Evolutionary conservation across 2,329 filamentous ascomycete genomes (phyloP), one percentile per base, ranked within the genome.

Genomic region (Rhynchosporium graminicola): DNA sequence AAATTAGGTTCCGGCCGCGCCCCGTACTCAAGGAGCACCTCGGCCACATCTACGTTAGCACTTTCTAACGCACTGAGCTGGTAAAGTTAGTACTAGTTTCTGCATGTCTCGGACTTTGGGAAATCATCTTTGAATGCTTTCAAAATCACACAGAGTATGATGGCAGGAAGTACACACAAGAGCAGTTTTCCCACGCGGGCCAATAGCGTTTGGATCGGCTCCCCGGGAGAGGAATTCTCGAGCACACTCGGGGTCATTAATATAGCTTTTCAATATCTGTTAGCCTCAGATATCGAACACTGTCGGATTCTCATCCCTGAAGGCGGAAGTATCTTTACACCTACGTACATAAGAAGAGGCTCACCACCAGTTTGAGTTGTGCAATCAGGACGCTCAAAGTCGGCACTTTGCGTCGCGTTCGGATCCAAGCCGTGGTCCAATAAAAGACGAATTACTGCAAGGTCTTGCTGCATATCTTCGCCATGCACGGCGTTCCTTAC

Each of bases 321-420:
- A n/a, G 42, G 20, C 15, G 8, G 10, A 20, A n/a, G 10, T 3
- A 48, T 48, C 26, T 48, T 48, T 10, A 48, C 28, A 48, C 6
- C n/a, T 12, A 40, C 51, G 33, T 42, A 52, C 36, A 4, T 5
- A 26, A 54, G 33, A 40, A 54, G 33, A 40, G 20, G 51, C 36
- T 54, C 51, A 3, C 36, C 51, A 42, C 51, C 51, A 54, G 51
- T 54, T 20, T 15, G 33, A 10, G 15, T 26, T 20, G 7, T 6
- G n/a, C 50, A 40, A 38, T 52, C 50, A 38, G 15, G 15, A 26
- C 15, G 31, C 50, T 52, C 50, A n/a, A 52, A 52, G 33, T 52
- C 50, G 8, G n/a, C 8, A 52, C 50, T 52, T n/a, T 52, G 50
- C 3, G 51, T 42, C 51, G 36, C 51, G 28, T 54, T 54, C 15